A percentile compares a stretch with the other conserved stretches of the same genome.
phyloP scores from a whole-genome alignment of 106 monocot species.

The Dendrobium officinale region DNA sequence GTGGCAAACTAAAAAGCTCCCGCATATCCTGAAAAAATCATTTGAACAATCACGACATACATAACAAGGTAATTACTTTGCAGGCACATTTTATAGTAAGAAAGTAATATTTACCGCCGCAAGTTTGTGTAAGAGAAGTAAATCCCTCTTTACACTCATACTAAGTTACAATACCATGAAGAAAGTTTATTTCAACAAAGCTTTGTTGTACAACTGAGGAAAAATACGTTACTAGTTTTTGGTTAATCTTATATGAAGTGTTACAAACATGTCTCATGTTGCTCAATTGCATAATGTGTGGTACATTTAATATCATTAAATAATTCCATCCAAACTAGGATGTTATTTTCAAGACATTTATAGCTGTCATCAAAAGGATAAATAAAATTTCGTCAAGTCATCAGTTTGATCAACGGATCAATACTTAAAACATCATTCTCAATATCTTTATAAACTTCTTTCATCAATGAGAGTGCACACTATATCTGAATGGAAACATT shows the following conservation, averaged over 20 bases:
- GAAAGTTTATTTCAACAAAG: too few relatives aligned
- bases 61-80: neutral
- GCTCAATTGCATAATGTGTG: neutral
- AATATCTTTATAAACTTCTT: too few relatives aligned
- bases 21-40: slow-evolving; percentile 65
- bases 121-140: neutral
- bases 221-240: too few relatives aligned
- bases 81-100: neutral
- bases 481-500: too few relatives aligned
- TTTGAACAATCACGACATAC: neutral
- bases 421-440: too few relatives aligned
- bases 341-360: neutral
- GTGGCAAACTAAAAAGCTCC: slow-evolving; percentile 87
- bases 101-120: neutral
- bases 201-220: too few relatives aligned
- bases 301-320: neutral
- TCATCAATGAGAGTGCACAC: too few relatives aligned
- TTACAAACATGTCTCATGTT: neutral
- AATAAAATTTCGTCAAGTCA: too few relatives aligned
- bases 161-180: neutral
- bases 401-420: too few relatives aligned
- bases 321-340: neutral
- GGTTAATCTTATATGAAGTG: neutral
- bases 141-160: neutral
- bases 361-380: neutral